Evolutionary conservation across 202 grass and related monocot genomes (phyloP).

Genomic region (Zoysia matrella): DNA sequence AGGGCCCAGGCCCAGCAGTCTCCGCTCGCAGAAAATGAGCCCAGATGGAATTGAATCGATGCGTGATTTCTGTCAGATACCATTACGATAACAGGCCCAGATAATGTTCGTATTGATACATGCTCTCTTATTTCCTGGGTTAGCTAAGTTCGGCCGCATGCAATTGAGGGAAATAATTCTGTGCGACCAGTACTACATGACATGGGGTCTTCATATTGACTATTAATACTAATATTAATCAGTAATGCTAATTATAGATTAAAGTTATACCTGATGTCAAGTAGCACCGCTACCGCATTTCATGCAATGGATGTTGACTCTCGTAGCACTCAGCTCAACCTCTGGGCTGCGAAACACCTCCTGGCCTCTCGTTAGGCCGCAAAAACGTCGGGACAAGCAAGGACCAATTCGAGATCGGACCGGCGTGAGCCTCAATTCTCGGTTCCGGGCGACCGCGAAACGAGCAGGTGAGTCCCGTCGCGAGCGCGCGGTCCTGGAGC

Average conservation of each 20-base stretch:
- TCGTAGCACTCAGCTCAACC: neutral
- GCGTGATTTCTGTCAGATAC: too few relatives aligned
- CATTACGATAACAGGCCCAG: neutral
- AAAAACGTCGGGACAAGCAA: constrained; percentile 11
- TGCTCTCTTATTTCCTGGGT: neutral
- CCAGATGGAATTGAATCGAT: neutral
- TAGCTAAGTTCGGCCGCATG: too few relatives aligned
- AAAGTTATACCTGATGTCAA: too few relatives aligned
- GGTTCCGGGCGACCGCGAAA: neutral
- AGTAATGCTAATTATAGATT: too few relatives aligned
- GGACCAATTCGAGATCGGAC: constrained; percentile 23
- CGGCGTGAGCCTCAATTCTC: constrained; percentile 30
- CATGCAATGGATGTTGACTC: too few relatives aligned
- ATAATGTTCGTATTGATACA: neutral
- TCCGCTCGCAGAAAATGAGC: neutral
- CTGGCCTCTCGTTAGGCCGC: constrained; percentile 20
- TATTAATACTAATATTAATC: too few relatives aligned
- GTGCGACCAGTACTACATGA: too few relatives aligned
- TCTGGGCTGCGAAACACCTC: neutral
- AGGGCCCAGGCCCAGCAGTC: neutral
- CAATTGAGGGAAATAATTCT: too few relatives aligned
- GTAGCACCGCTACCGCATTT: too few relatives aligned
- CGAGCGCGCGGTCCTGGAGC: too few relatives aligned
- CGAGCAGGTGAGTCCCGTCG: too few relatives aligned
- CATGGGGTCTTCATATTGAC: too few relatives aligned